phyloP scores from a whole-genome alignment of 2,329 filamentous ascomycete genomes.

The Arthrobotrys megalospora region DNA sequence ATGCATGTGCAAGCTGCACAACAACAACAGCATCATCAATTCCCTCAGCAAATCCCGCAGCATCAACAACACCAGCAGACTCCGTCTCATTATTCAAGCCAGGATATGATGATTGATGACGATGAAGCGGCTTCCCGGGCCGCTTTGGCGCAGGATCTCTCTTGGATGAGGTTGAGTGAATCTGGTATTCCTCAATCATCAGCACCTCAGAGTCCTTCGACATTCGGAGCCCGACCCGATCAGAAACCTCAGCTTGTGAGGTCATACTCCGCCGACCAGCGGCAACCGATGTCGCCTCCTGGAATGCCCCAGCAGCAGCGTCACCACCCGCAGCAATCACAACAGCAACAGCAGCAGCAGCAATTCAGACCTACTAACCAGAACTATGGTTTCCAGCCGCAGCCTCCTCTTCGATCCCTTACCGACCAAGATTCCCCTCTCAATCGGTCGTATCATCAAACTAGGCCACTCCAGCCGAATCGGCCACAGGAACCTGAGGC shows the following conservation, averaged over 20 bases:
- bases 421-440: slow-evolving; percentile 54
- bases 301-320: slow-evolving; percentile 51
- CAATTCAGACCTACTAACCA: slow-evolving; percentile 55
- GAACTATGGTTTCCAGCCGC: slow-evolving; percentile 54
- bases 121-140: slow-evolving; percentile 64
- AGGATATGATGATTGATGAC: slow-evolving; percentile 64
- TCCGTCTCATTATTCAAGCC: slow-evolving; percentile 41
- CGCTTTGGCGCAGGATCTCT: slow-evolving; percentile 65
- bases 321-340: slow-evolving; percentile 37
- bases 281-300: slow-evolving; percentile 48
- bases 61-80: slow-evolving; percentile 63
- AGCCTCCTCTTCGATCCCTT: slow-evolving; percentile 51
- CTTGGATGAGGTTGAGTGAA: slow-evolving; percentile 65
- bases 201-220: slow-evolving; percentile 42
- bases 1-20: slow-evolving; percentile 61
- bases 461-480: slow-evolving; percentile 39
- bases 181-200: slow-evolving; percentile 38
- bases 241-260: slow-evolving; percentile 56
- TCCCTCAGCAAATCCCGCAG: slow-evolving; percentile 48
- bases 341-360: slow-evolving; percentile 51
- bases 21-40: slow-evolving; percentile 53
- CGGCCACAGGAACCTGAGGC: slow-evolving; percentile 42
- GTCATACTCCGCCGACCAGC: slow-evolving; percentile 54
- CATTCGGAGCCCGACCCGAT: slow-evolving; percentile 45
- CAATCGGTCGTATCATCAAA: slow-evolving; percentile 54